These are phyloP conservation scores for Bipolaris sorokiniana DNA, from an alignment of 2,329 filamentous ascomycete species.

Conservation along the genomic window DNA sequence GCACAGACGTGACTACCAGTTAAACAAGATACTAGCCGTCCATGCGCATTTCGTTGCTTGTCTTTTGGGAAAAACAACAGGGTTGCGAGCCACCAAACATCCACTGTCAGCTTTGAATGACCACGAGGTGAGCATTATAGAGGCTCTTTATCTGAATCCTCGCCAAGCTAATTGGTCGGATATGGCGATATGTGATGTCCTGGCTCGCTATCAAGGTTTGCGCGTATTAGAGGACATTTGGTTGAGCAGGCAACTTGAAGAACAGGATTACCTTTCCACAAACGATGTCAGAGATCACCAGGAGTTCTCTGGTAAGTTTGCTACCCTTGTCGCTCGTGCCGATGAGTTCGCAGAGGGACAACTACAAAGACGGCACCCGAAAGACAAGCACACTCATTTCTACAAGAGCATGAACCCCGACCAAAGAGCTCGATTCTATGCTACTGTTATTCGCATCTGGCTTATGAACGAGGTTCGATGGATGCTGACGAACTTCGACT, in stretches of 20 bases:
- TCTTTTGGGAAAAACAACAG: conserved; percentile 8
- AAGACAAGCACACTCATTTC: conserved; percentile 4
- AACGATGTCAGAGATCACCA: conserved; percentile 11
- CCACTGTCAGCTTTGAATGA: background rate
- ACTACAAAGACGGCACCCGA: background rate
- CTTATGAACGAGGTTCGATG: conserved; percentile 35
- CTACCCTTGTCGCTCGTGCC: conserved; percentile 10
- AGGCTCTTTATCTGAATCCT: background rate
- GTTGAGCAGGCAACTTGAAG: conserved; percentile 24
- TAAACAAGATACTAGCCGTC: conserved; percentile 26
- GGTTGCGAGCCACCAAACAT: conserved; percentile 10
- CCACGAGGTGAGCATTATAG: conserved; percentile 10
- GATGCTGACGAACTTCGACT: conserved; percentile 24
- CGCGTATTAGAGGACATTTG: conserved; percentile 30
- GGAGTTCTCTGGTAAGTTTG: conserved; percentile 4
- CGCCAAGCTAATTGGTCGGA: conserved; percentile 20
- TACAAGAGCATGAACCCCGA: conserved; percentile 24
- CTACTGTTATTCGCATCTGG: conserved; percentile 30
- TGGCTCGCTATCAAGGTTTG: conserved; percentile 35
- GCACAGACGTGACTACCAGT: conserved; percentile 32
- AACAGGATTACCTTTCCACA: conserved; percentile 20
- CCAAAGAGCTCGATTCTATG: conserved; percentile 32
- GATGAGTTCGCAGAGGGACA: conserved; percentile 11
- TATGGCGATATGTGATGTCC: conserved; percentile 24
- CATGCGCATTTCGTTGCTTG: conserved; percentile 28